phyloP scores from a whole-genome alignment of 2,329 filamentous ascomycete genomes.

The Arthrobotrys conoides region DNA sequence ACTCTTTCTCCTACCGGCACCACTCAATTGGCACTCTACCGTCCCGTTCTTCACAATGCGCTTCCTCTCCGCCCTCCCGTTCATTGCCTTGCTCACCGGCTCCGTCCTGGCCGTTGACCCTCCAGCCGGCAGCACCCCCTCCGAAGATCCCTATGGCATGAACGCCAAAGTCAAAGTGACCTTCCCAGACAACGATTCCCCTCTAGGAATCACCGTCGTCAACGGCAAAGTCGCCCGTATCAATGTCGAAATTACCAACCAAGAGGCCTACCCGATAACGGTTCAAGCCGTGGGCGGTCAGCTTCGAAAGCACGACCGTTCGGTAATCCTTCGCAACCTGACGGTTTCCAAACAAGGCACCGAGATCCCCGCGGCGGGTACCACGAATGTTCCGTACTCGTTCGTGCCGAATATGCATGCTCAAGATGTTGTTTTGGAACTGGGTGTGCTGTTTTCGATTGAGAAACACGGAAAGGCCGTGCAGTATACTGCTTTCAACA shows the following conservation, averaged over 20 bases:
- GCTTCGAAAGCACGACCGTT: constrained; percentile 75
- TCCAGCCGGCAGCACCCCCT: constrained; percentile 60
- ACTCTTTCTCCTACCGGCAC: constrained; percentile 1
- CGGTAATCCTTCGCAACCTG: constrained; percentile 83
- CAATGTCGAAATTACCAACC: constrained; percentile 85
- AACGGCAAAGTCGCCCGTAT: constrained; percentile 90
- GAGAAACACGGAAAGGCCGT: constrained; percentile 74
- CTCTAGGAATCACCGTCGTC: constrained; percentile 87
- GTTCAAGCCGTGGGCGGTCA: constrained; percentile 83
- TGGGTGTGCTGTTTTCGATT: constrained; percentile 81
- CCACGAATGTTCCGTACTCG: constrained; percentile 82
- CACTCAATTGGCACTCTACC: constrained; percentile 8
- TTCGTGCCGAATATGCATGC: constrained; percentile 94
- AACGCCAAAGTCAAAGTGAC: constrained; percentile 77
- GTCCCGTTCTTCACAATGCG: constrained; percentile 40
- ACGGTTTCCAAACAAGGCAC: constrained; percentile 72
- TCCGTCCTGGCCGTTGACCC: constrained; percentile 57
- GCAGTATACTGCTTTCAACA: constrained; percentile 79
- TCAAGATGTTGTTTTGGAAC: constrained; percentile 84
- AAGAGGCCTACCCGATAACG: constrained; percentile 81
- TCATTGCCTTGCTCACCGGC: constrained; percentile 60
- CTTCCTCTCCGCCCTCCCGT: constrained; percentile 40
- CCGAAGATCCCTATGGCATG: constrained; percentile 68
- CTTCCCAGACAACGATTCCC: constrained; percentile 75
- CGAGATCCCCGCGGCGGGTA: constrained; percentile 65